Evolutionary conservation across 1,284 basidiomycete species (phyloP).

Genomic region (Gastroboletus turbinatus): DNA sequence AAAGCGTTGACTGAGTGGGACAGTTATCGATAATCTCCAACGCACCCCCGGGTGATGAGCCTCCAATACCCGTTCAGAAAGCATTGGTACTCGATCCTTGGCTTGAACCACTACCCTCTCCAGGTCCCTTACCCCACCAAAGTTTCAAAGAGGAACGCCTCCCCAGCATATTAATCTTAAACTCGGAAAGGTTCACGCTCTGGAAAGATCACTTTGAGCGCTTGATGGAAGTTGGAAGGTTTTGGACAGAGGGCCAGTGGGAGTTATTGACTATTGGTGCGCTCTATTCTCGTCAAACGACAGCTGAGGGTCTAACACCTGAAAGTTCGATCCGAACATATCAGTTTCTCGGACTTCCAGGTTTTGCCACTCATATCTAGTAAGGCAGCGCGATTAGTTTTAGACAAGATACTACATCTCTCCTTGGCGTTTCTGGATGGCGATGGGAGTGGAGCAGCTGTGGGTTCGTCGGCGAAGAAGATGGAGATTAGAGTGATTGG

Average conservation of each 20-base stretch:
- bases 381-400: constrained; percentile 36
- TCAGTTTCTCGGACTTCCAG: constrained; percentile 60
- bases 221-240: constrained; percentile 48
- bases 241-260: constrained; percentile 49
- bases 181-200: constrained; percentile 71
- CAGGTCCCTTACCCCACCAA: constrained; percentile 42
- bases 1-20: not conserved
- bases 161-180: constrained; percentile 60
- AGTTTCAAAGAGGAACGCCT: constrained; percentile 10
- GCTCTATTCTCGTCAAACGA: not conserved
- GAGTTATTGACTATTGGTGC: constrained; percentile 52
- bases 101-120: constrained; percentile 68
- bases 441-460: constrained; percentile 34
- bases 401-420: constrained; percentile 44
- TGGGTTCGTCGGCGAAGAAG: constrained; percentile 35
- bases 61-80: constrained; percentile 50
- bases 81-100: constrained; percentile 73
- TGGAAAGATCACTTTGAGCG: constrained; percentile 72
- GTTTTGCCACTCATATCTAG: constrained; percentile 44
- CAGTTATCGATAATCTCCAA: constrained; percentile 57
- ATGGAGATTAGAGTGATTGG: constrained; percentile 47
- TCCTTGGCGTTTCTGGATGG: constrained; percentile 52
- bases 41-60: constrained; percentile 40
- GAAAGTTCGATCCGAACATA: constrained; percentile 50
- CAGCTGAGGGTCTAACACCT: not conserved